Conservation (phyloP, 116 monocot genomes). For the Zostera marina region DNA sequence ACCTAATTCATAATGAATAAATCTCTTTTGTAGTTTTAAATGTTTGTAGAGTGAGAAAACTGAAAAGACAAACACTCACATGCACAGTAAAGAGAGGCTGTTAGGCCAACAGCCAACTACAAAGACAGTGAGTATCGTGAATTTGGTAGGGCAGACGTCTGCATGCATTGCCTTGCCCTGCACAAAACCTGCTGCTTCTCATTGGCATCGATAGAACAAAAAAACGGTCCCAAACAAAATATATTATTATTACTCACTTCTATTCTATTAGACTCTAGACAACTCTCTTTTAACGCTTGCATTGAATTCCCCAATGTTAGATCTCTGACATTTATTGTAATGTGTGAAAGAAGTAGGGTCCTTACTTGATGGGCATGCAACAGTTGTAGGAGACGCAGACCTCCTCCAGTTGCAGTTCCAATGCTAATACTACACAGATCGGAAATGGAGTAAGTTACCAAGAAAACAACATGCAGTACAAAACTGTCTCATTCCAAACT, state of each 20-base stretch:
- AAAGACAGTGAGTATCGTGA: background rate
- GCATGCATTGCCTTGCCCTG: background rate
- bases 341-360: constrained; percentile 3
- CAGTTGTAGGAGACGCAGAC: background rate
- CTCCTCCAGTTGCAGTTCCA: background rate
- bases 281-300: background rate
- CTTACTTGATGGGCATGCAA: background rate
- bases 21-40: too few relatives aligned
- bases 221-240: background rate
- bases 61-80: background rate
- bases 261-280: background rate
- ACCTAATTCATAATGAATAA: too few relatives aligned
- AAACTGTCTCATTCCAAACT: too few relatives aligned
- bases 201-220: background rate
- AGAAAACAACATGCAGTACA: too few relatives aligned
- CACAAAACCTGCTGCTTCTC: background rate
- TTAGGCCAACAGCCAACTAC: too few relatives aligned
- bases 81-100: too few relatives aligned
- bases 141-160: background rate
- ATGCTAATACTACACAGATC: background rate
- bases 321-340: background rate
- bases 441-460: background rate
- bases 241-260: background rate
- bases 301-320: constrained; percentile 1
- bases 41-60: too few relatives aligned